phyloP scores from a whole-genome alignment of 2,329 filamentous ascomycete species.

The Leptoxyphium fumago region DNA sequence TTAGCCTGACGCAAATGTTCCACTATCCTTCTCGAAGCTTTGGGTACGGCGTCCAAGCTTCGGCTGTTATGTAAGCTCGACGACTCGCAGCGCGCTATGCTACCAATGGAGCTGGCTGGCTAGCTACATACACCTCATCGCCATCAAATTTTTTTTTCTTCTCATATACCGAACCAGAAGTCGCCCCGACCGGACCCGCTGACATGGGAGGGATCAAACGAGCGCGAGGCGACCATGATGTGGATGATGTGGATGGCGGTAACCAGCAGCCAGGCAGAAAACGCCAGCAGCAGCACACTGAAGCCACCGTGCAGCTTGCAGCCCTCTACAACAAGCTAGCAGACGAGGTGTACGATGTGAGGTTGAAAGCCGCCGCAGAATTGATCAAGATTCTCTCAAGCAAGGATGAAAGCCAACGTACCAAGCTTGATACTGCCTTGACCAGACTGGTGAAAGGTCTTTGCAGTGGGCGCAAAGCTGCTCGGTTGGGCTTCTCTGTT shows the following conservation, averaged over 20 bases:
- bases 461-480: constrained; percentile 78
- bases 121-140: too few relatives aligned
- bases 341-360: constrained; percentile 29
- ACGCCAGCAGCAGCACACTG: constrained; percentile 21
- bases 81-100: too few relatives aligned
- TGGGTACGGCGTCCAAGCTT: too few relatives aligned
- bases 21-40: too few relatives aligned
- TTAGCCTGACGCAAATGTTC: too few relatives aligned
- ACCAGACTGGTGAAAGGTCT: constrained; percentile 63
- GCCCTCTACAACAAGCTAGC: constrained; percentile 33
- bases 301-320: constrained; percentile 28
- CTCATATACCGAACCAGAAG: too few relatives aligned
- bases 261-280: constrained; percentile 6
- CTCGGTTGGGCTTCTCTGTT: constrained; percentile 76
- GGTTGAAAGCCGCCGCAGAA: constrained; percentile 30
- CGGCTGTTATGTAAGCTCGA: too few relatives aligned
- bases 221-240: neutral
- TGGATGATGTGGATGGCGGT: neutral
- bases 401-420: constrained; percentile 21
- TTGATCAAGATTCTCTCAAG: constrained; percentile 28
- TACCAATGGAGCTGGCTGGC: too few relatives aligned
- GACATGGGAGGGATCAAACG: neutral
- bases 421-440: constrained; percentile 25
- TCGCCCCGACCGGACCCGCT: neutral
- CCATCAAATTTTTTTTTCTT: too few relatives aligned